Evolutionary conservation across 805 yeast genomes (phyloP).

Genomic region (Candida fluviatilis): DNA sequence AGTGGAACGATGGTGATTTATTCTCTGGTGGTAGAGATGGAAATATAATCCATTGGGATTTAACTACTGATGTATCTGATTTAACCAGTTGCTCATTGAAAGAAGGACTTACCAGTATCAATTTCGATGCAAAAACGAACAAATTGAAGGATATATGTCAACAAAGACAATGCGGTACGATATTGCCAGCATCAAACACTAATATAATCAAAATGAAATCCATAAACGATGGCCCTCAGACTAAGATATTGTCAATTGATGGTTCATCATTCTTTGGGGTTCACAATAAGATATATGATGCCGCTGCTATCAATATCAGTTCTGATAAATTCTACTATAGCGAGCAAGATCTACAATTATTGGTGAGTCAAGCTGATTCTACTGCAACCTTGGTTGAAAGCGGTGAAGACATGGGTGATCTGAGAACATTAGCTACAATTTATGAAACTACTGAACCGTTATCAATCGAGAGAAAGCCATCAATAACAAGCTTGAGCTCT

Average conservation of each 20-base stretch:
- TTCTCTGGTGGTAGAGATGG: slow-evolving; percentile 65
- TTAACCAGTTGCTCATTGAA: slow-evolving; percentile 37
- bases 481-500: not conserved
- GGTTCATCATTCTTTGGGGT: slow-evolving; percentile 52
- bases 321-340: slow-evolving; percentile 25
- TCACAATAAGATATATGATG: slow-evolving; percentile 41
- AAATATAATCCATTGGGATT: slow-evolving; percentile 64
- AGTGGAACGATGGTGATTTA: slow-evolving; percentile 56
- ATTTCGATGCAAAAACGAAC: slow-evolving; percentile 29
- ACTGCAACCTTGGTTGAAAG: slow-evolving; percentile 13
- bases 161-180: slow-evolving; percentile 56
- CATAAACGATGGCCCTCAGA: slow-evolving; percentile 24
- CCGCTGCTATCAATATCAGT: slow-evolving; percentile 19
- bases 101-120: slow-evolving; percentile 43
- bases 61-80: slow-evolving; percentile 24
- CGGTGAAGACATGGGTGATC: slow-evolving; percentile 4
- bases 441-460: slow-evolving; percentile 5
- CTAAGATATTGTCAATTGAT: slow-evolving; percentile 50
- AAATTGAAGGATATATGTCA: slow-evolving; percentile 24
- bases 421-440: not conserved
- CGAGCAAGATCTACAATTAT: slow-evolving; percentile 23
- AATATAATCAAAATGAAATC: slow-evolving; percentile 45
- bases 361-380: slow-evolving; percentile 14
- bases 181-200: slow-evolving; percentile 57
- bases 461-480: slow-evolving; percentile 8